A percentile compares a stretch with the other conserved stretches of the same genome.
These are phyloP conservation scores for Claviceps sp. DNA, from an alignment of 2,329 filamentous ascomycete genomes.

Conservation along the genomic window DNA sequence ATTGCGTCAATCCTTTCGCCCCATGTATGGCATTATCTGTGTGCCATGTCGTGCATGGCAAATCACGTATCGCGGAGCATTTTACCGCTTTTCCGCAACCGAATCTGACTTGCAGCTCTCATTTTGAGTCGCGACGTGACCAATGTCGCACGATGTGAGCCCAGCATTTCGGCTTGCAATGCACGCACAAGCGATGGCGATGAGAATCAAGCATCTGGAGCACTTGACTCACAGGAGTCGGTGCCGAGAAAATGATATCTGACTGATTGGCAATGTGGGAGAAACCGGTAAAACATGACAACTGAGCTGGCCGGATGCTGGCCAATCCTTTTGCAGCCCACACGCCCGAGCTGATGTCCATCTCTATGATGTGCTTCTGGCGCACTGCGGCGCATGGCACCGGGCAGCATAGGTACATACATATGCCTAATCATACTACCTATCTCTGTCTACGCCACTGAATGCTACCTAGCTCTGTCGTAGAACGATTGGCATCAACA, in stretches of 20 bases:
- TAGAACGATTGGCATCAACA: neutral
- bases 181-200: conserved; percentile 1
- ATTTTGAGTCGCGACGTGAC: neutral
- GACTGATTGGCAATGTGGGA: neutral
- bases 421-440: neutral
- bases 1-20: neutral
- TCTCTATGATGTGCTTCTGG: neutral
- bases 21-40: neutral
- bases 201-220: neutral
- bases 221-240: neutral
- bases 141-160: neutral
- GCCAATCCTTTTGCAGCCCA: neutral
- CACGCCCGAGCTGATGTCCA: neutral
- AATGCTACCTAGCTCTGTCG: neutral
- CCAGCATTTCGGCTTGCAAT: neutral
- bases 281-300: neutral
- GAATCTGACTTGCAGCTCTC: neutral
- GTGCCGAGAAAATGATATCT: neutral
- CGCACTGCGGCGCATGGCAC: neutral
- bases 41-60: neutral
- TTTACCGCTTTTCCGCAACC: neutral
- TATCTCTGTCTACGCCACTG: neutral
- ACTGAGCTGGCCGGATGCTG: neutral
- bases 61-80: neutral
- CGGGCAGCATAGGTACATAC: neutral